Evolutionary conservation across 495 filamentous ascomycete genomes (phyloP), one percentile per base, ranked within the genome.

Genomic region (Daldinia decipiens): DNA sequence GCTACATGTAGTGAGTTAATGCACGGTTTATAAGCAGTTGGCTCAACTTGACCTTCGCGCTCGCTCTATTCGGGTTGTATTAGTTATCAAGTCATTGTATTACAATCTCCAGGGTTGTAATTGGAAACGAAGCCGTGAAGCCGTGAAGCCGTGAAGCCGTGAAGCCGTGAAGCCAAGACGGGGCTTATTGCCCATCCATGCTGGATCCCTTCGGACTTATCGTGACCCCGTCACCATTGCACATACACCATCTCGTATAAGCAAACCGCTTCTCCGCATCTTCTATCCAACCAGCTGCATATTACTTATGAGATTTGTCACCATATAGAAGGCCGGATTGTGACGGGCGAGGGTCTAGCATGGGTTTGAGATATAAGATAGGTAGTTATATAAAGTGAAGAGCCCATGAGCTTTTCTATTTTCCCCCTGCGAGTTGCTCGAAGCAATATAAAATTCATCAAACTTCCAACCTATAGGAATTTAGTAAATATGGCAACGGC

Each of bases 401-500:
- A 11, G 19, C 17, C 15, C 21, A 67, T 55, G 69, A 59, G 11
- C 39, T 50, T 12, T 43, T 36, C 1, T 31, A 29, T n/a, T 5
- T 2, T 54, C 17, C 47, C 53, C 26, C 36, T 63, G 11, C 36
- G 63, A 29, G 17, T 50, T 59, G 26, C 62, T 31, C 32, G 47
- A 60, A 26, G 59, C 4, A 59, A 36, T 51, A 38, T 59, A 24
- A 40, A 53, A 67, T 50, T 38, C 19, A 56, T n/a, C 11, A 66
- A 51, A 9, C 21, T n/a, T 21, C 15, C 26, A 5, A 51, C 27
- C 4, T 31, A 51, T 38, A 63, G 45, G 34, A 59, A 40, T 2
- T 24, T 47, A 12, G 57, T 43, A 74, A 83, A 58, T 43, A 91
- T 92, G 90, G 90, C 90, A 2, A 88, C 90, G 0, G 79, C 90